Base-by-base conservation (phyloP, 2,329 filamentous ascomycete genomes). In the Tolypocladium nubicola region DNA sequence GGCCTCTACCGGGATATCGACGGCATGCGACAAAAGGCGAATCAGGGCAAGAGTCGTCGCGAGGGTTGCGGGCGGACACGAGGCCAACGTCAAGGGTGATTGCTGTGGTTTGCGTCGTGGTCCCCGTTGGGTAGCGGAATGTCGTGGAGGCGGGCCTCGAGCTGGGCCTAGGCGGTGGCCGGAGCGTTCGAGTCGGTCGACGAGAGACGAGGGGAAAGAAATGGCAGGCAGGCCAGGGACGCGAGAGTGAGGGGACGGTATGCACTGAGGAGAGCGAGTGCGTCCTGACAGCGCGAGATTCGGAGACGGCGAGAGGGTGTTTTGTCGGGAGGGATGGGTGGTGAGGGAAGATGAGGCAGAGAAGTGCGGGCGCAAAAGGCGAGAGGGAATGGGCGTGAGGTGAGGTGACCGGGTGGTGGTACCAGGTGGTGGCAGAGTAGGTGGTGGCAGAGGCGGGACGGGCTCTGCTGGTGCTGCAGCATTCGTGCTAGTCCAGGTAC, bases 61-160 rank as follows among this genome's bases (percentile, higher is more conserved):
- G 47, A 35, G 19, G 19, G 19, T 11, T 35, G 47, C 47, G n/a
- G 30, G 30, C 30, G 19, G 30, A 16, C 47, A 50, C 47, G 47
- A 19, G 19, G 47, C 47, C 30, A 35, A 50, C 47, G 47, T 33
- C 47, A 30, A 55, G 37, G 43, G 35, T 30, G 55, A 47, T 4
- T 21, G 26, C n/a, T 53, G 14, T 52, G n/a, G 16, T 49, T 39
- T 57, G 50, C 52, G 56, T 54, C 52, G 52, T 23, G 41, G 43
- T 41, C 33, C 52, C 56, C 52, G 60, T 59, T 53, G 50, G 38
- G 53, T 35, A 57, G 57, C 43, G 49, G 55, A 52, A 59, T n/a
- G 56, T 58, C 54, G 58, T 54, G 53, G 45, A 53, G 38, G 56
- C 54, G 52, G 53, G 54, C 56, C 43, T 30, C 38, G 33, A 35